Base-by-base conservation (phyloP, 768 basidiomycete species). In the Serpula lacrymans region DNA sequence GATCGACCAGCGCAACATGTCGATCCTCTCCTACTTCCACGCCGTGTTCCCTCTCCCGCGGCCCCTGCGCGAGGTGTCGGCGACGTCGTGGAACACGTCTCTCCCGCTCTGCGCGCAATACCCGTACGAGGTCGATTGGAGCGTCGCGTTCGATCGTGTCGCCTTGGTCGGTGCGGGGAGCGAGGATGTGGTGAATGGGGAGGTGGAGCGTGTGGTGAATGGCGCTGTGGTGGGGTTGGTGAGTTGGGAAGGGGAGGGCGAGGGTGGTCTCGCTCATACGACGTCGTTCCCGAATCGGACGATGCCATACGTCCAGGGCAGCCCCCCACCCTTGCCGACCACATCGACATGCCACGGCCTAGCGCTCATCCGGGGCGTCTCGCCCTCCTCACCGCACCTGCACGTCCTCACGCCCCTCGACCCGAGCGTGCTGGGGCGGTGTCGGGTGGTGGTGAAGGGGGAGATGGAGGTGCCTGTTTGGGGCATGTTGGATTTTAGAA, bases 381-480 rank as follows among this genome's bases (percentile, higher is more conserved):
- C 61, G 35, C 67, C 66, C n/a, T 62, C 44, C 23, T 44, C 53
- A 25, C 47, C 47, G 3, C 41, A 44, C 30, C 62, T 94, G 25
- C 91, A 95, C 24, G 49, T 96, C n/a, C 66, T 96, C 25, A 91
- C 93, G 0, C 90, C 94, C 0, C 45, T 92, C 1, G 79, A 83
- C 0, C 62, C 74, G 0, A 39, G 54, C 0, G 29, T 70, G 1
- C 69, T 95, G 2, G 47, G 53, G 0, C 51, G 57, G 12, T 55
- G 54, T 17, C 63, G 77, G 4, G 65, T 79, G 13, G 53, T 95
- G 3, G 80, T 95, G 33, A 92, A 88, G 59, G 93, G 93, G 6
- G 90, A 92, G 55, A 68, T 93, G 52, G 91, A 94, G 59, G 62
- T 96, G 0, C 93, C 93, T 0, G 67, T 92, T 1, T 86, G 85